These are phyloP conservation scores for Mentha longifolia DNA, from an alignment of 257 asterid genomes.

Conservation along the genomic window DNA sequence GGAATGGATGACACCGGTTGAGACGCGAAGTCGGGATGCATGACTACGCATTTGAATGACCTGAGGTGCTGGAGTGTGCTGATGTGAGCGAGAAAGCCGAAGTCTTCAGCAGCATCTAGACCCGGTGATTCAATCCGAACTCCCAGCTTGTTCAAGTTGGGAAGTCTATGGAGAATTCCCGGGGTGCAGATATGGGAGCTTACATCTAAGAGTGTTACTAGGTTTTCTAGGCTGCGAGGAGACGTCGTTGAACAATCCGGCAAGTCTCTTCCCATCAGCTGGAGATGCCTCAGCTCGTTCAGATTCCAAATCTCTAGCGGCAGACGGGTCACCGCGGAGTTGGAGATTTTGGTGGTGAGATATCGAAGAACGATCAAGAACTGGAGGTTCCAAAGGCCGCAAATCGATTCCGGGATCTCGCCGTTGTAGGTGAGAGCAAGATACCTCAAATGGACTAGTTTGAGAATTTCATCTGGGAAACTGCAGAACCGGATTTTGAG, in stretches of 20 bases:
- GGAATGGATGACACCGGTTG: background rate
- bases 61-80: background rate
- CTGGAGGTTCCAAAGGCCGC: slow-evolving; percentile 20
- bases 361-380: slow-evolving; percentile 21
- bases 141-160: slow-evolving; percentile 27
- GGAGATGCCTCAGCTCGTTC: slow-evolving; percentile 30
- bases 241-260: background rate
- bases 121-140: slow-evolving; percentile 1
- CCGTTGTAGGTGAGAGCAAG: slow-evolving; percentile 17
- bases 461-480: slow-evolving; percentile 5
- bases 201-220: slow-evolving; percentile 15
- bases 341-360: background rate
- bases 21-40: slow-evolving; percentile 8
- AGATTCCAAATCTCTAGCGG: slow-evolving; percentile 28
- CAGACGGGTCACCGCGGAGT: background rate
- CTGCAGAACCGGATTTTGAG: slow-evolving; percentile 2
- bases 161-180: background rate
- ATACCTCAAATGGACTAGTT: slow-evolving; percentile 26
- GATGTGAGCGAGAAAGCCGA: background rate
- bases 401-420: slow-evolving; percentile 1
- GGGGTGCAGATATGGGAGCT: slow-evolving; percentile 13
- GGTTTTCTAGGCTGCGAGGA: background rate
- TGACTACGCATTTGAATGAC: slow-evolving; percentile 27
- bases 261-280: slow-evolving; percentile 2
- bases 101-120: background rate